phyloP scores from a whole-genome alignment of 768 basidiomycete genomes.

The Boletus eberwhitei region DNA sequence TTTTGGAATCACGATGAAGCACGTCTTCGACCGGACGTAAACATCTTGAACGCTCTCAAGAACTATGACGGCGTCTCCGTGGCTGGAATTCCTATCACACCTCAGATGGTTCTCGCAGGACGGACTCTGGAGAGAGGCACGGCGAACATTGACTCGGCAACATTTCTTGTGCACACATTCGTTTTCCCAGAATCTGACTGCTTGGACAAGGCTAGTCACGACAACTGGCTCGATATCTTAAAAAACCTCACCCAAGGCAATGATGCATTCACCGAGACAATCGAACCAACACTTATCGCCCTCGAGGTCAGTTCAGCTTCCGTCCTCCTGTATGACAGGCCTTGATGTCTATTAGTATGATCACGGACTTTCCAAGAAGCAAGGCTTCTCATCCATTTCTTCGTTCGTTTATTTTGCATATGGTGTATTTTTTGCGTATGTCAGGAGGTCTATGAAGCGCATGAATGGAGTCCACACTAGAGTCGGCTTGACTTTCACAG shows the following conservation, averaged over 20 bases:
- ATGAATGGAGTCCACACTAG: conserved; percentile 88
- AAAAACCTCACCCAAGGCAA: conserved; percentile 37
- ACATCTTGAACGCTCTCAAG: conserved; percentile 59
- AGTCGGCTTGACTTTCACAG: conserved; percentile 89
- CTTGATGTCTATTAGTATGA: conserved; percentile 44
- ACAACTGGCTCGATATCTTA: conserved; percentile 60
- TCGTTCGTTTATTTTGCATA: conserved; percentile 76
- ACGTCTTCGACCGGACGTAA: conserved; percentile 47
- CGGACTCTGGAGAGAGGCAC: conserved; percentile 50
- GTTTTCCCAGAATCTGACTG: conserved; percentile 79
- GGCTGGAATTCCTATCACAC: conserved; percentile 62
- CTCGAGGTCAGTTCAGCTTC: conserved; percentile 38
- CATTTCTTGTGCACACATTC: conserved; percentile 75
- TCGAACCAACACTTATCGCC: conserved; percentile 44
- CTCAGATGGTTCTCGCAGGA: conserved; percentile 76
- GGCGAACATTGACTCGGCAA: conserved; percentile 58
- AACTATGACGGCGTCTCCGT: conserved; percentile 49
- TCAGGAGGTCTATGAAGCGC: conserved; percentile 68
- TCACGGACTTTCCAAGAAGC: conserved; percentile 42
- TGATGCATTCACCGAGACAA: conserved; percentile 38
- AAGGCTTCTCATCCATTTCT: conserved; percentile 59
- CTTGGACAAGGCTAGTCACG: conserved; percentile 56
- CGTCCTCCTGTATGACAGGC: background rate
- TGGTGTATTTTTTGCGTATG: conserved; percentile 68
- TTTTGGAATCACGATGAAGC: conserved; percentile 71